Percentiles rank a stretch among this genome's conserved stretches.
phyloP scores from a whole-genome alignment of 306 rosid genomes.

The Quercus glauca region DNA sequence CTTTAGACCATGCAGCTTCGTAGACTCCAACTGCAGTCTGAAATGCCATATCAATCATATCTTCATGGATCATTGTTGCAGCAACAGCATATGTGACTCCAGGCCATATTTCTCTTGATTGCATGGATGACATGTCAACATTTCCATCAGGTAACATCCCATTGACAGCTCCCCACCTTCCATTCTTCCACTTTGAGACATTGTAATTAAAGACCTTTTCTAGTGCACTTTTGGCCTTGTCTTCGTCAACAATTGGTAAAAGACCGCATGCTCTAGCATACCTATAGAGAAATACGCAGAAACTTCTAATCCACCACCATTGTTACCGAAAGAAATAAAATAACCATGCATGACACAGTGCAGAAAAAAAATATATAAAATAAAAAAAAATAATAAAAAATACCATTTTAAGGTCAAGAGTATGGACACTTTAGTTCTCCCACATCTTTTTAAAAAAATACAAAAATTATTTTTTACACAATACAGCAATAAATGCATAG shows the following conservation, averaged over 20 bases:
- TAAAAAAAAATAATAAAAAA: too few species aligned
- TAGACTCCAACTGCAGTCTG: constrained; percentile 71
- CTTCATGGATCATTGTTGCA: constrained; percentile 93
- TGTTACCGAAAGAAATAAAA: constrained; percentile 10
- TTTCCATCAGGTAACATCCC: constrained; percentile 93
- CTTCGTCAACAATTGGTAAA: constrained; percentile 70
- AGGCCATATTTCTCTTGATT: constrained; percentile 93
- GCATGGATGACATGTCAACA: constrained; percentile 73
- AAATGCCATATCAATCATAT: constrained; percentile 75
- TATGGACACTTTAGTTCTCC: too few species aligned
- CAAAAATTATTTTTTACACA: too few species aligned
- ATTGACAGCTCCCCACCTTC: constrained; percentile 83
- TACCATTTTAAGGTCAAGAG: too few species aligned
- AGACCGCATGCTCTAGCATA: constrained; percentile 92
- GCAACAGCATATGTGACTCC: constrained; percentile 93
- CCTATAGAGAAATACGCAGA: constrained; percentile 38
- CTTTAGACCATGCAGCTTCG: constrained; percentile 78
- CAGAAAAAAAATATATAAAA: too few species aligned
- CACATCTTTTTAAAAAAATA: too few species aligned
- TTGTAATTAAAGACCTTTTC: constrained; percentile 61
- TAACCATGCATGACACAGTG: not conserved
- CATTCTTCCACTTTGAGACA: constrained; percentile 69
- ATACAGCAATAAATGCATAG: too few species aligned
- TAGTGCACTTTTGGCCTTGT: constrained; percentile 67
- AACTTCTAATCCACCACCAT: constrained; percentile 11